Evolutionary conservation across 306 rosid species (phyloP).

Genomic region (Rosa persica): DNA sequence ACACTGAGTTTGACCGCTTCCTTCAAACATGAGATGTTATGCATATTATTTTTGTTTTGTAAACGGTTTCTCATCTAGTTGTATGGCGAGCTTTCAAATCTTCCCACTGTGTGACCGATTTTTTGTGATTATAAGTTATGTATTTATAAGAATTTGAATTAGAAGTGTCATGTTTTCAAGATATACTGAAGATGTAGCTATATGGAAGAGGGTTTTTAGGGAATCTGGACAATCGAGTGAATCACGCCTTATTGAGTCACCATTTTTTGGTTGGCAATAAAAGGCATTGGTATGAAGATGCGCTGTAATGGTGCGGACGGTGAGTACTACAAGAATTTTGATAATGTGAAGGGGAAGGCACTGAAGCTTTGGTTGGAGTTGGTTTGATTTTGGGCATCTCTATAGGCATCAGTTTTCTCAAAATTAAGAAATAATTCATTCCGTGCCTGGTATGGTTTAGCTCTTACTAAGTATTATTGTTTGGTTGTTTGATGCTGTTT

Average conservation of each 20-base stretch:
- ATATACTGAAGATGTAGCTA: background rate
- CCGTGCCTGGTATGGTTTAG: background rate
- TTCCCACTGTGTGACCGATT: background rate
- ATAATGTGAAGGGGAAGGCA: background rate
- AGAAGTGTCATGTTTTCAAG: background rate
- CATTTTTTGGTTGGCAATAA: background rate
- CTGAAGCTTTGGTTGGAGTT: background rate
- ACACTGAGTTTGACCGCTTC: background rate
- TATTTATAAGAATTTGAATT: background rate
- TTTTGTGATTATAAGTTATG: background rate
- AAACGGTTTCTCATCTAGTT: background rate
- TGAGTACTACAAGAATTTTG: background rate
- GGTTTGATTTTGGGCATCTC: background rate
- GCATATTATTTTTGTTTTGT: background rate
- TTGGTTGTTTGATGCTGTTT: background rate
- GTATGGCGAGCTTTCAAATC: background rate
- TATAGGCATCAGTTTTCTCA: background rate
- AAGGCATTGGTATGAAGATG: background rate
- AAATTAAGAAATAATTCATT: background rate
- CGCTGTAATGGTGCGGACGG: background rate
- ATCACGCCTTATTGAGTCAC: background rate
- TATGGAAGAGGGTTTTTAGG: background rate
- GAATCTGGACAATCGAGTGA: background rate
- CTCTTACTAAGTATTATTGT: background rate
- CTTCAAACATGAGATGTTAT: background rate